phyloP scores from a whole-genome alignment of 768 basidiomycete genomes.

The Termitomyces sp. region DNA sequence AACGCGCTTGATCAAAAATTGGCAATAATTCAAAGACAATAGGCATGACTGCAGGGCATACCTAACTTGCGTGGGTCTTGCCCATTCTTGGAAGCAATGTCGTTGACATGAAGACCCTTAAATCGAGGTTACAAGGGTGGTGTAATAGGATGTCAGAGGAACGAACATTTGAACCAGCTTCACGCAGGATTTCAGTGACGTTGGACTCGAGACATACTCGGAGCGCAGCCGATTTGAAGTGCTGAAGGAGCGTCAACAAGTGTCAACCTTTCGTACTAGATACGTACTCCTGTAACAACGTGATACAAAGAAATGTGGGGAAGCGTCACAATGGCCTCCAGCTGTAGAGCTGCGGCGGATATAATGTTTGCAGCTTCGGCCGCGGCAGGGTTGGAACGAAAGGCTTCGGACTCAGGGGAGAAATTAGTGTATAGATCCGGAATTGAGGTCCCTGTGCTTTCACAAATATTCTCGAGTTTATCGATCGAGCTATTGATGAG shows the following conservation, averaged over 20 bases:
- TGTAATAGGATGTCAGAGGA: background rate
- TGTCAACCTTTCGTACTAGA: background rate
- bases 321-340: conserved; percentile 22
- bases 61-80: background rate
- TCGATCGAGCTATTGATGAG: conserved; percentile 20
- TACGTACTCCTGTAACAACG: conserved; percentile 22
- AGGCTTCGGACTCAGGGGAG: conserved; percentile 20
- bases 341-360: conserved; percentile 25
- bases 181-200: conserved; percentile 35
- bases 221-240: conserved; percentile 22
- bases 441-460: conserved; percentile 9
- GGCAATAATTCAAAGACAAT: background rate
- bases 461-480: conserved; percentile 15
- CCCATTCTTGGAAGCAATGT: background rate
- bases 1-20: conserved; percentile 21
- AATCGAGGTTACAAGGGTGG: background rate
- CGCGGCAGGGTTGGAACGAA: conserved; percentile 18
- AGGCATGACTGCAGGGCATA: background rate
- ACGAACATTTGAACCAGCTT: conserved; percentile 29
- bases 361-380: conserved; percentile 25
- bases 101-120: background rate
- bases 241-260: conserved; percentile 8
- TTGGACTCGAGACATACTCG: conserved; percentile 27
- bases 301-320: conserved; percentile 21
- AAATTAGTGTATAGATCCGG: conserved; percentile 21